Evolutionary conservation across 805 yeast genomes (phyloP), one percentile per base, ranked within the genome.

Genomic region (Candida boleticola): DNA sequence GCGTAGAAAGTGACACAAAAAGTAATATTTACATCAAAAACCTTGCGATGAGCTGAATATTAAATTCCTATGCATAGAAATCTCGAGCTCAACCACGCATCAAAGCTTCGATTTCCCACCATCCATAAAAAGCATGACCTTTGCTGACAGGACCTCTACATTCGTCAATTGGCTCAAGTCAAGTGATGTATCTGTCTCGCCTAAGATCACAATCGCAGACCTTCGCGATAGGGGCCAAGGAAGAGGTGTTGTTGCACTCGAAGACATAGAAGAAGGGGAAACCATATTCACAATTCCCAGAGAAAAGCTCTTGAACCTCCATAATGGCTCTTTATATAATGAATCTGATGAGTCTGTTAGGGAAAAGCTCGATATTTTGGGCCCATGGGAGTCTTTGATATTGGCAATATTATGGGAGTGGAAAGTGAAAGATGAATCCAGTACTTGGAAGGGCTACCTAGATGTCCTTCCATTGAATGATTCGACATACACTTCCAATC

Each of bases 381-480:
- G 73, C 38, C 84, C 82, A 36, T 92, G 98, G 98, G 85, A 85
- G 42, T 79, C 84, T 1, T 65, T 93, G 45, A 82, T 90, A 33
- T 56, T 88, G 30, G 73, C 82, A 14, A 68, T 92, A 48, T 64
- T 83, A 37, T 83, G 80, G 52, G 95, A 86, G 52, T 41, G 63
- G 43, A 64, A 68, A 32, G 66, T 69, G 38, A 51, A 74, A 26
- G 71, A 73, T 3, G 63, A 61, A 0, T 45, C 63, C 3, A 77
- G 87, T 31, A 66, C 62, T 25, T 92, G 97, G 95, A 60, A 57
- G 40, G 73, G 80, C 1, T 92, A 92, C 60, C 79, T 89, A 43
- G 65, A 77, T 17, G 78, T 90, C 0, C 68, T 92, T 31, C 98
- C 98, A 0, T 42, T 66, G 14, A 38, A 38, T 17, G 67, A 61